Percentiles rank a stretch among this genome's conserved stretches.
Evolutionary conservation across 176 grass and related monocot species (phyloP).

Genomic region (Carex kokanica): DNA sequence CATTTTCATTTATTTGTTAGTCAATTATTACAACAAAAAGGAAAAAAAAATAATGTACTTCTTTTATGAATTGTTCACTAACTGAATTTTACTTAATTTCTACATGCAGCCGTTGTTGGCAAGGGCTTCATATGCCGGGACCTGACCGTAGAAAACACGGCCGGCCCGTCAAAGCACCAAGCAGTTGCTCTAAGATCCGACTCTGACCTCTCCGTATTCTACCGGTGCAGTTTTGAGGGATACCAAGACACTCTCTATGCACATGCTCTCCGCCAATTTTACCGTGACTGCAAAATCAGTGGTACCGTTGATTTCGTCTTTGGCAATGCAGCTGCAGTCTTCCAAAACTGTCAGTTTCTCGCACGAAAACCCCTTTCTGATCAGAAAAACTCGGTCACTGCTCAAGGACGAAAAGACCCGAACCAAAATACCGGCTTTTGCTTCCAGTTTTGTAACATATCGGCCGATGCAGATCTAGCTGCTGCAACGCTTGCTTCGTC

Average conservation of each 20-base stretch:
- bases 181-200: constrained; percentile 29
- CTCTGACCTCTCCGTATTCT: constrained; percentile 32
- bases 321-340: constrained; percentile 49
- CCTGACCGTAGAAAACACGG: constrained; percentile 32
- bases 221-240: constrained; percentile 44
- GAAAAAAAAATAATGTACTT: not conserved
- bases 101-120: constrained; percentile 30
- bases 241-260: constrained; percentile 71
- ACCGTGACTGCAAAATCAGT: constrained; percentile 50
- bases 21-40: not conserved
- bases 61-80: not conserved
- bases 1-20: not conserved
- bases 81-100: constrained; percentile 1
- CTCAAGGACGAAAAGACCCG: constrained; percentile 48
- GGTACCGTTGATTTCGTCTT: constrained; percentile 64
- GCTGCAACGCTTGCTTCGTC: constrained; percentile 15
- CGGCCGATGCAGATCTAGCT: constrained; percentile 28
- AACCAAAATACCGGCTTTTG: constrained; percentile 47
- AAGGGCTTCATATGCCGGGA: constrained; percentile 48
- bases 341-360: constrained; percentile 51
- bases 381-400: constrained; percentile 39
- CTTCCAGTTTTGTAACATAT: constrained; percentile 38
- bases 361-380: constrained; percentile 26
- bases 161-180: constrained; percentile 35
- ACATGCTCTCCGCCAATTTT: constrained; percentile 52